A percentile compares a stretch with the other conserved stretches of the same genome.
Conservation (phyloP, 306 rosid species). For the Pterocarpus santalinus region DNA sequence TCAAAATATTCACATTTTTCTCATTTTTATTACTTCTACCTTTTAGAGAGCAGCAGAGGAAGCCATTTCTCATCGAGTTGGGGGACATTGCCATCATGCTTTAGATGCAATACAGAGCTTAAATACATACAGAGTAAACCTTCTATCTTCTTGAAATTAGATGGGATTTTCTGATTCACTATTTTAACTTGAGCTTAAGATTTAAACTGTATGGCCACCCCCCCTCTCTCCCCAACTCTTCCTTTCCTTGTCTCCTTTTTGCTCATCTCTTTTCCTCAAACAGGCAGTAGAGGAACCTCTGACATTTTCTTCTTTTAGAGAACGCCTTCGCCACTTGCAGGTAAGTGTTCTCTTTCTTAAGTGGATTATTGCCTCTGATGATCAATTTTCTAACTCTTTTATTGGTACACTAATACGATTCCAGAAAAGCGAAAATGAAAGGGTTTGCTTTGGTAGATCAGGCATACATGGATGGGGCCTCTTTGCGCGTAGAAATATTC, state of each 20-base stretch:
- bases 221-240: not conserved
- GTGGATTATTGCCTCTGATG: slow-evolving; percentile 31
- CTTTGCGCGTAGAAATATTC: slow-evolving; percentile 91
- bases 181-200: slow-evolving; percentile 34
- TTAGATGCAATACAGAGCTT: slow-evolving; percentile 67
- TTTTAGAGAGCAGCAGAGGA: slow-evolving; percentile 81
- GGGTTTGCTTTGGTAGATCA: slow-evolving; percentile 98
- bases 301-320: slow-evolving; percentile 89
- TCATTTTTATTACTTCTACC: slow-evolving; percentile 44
- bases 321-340: slow-evolving; percentile 90
- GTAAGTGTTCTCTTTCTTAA: slow-evolving; percentile 55
- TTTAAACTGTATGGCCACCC: not conserved
- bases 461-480: slow-evolving; percentile 99
- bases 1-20: slow-evolving; percentile 35
- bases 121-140: slow-evolving; percentile 71
- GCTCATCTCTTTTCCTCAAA: slow-evolving; percentile 26
- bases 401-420: slow-evolving; percentile 42
- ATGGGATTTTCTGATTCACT: slow-evolving; percentile 18
- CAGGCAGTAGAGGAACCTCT: slow-evolving; percentile 75
- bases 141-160: slow-evolving; percentile 43
- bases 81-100: slow-evolving; percentile 87
- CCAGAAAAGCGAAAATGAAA: slow-evolving; percentile 90
- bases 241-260: not conserved
- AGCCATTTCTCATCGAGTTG: slow-evolving; percentile 69
- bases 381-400: slow-evolving; percentile 50